These are phyloP conservation scores for Blastocystis sp. DNA, from an alignment of 352 stramenopile genomes.

Conservation along the genomic window DNA sequence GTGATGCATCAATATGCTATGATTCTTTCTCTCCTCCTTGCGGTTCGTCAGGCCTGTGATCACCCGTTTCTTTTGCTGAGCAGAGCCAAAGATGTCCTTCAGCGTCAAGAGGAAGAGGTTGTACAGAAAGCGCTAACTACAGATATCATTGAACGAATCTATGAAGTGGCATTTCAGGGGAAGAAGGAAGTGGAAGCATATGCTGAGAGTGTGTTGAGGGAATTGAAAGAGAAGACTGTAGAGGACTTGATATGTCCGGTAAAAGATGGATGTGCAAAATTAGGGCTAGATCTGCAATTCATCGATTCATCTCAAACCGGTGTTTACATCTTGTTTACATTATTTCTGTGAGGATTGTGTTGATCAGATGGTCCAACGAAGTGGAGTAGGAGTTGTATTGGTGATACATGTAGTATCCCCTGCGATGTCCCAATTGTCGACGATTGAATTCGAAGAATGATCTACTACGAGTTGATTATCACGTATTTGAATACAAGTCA, in stretches of 20 bases:
- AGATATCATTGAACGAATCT: conserved; percentile 33
- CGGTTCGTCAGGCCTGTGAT: conserved; percentile 79
- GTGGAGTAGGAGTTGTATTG: conserved; percentile 64
- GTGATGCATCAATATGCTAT: conserved; percentile 75
- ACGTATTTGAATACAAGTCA: background rate
- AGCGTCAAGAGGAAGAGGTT: conserved; percentile 67
- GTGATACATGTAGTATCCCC: background rate
- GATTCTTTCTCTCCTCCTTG: conserved; percentile 78
- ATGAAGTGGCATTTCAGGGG: conserved; percentile 13
- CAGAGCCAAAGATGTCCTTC: conserved; percentile 66
- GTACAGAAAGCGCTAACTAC: conserved; percentile 36
- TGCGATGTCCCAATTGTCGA: conserved; percentile 62
- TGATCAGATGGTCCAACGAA: conserved; percentile 65
- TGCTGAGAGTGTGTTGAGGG: background rate
- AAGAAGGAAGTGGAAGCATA: background rate
- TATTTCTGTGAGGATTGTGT: conserved; percentile 76
- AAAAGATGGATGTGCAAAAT: background rate
- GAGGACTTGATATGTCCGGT: background rate
- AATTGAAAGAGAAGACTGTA: conserved; percentile 15
- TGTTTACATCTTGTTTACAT: conserved; percentile 78
- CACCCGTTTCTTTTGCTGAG: conserved; percentile 77
- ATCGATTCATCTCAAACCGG: conserved; percentile 64
- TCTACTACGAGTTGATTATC: conserved; percentile 37
- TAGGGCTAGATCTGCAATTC: background rate
- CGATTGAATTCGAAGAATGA: conserved; percentile 31